Percentiles rank a stretch among this genome's conserved stretches.
Evolutionary conservation across 2,329 filamentous ascomycete species (phyloP).

Genomic region (Ploettnerulaceae sp.): DNA sequence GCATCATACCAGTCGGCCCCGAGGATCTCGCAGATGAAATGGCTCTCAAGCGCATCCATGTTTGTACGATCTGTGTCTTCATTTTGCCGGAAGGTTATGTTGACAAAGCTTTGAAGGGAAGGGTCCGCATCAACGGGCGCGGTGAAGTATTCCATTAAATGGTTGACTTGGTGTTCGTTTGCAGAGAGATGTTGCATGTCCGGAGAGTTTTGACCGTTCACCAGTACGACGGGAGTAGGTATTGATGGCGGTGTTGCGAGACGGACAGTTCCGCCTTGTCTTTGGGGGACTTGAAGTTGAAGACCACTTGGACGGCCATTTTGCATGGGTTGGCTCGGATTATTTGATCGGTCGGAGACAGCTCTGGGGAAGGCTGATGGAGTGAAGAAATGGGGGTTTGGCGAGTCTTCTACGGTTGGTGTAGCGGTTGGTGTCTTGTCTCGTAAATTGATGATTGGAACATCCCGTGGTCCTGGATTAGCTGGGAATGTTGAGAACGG

Average conservation of each 20-base stretch:
- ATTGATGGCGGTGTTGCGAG: constrained; percentile 53
- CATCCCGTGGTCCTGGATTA: constrained; percentile 47
- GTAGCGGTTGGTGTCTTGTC: constrained; percentile 39
- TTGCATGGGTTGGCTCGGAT: constrained; percentile 19
- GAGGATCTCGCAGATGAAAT: constrained; percentile 48
- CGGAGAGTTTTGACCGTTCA: constrained; percentile 40
- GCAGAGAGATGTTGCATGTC: constrained; percentile 31
- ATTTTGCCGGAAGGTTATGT: constrained; percentile 30
- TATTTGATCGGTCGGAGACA: constrained; percentile 11
- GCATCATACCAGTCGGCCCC: constrained; percentile 49
- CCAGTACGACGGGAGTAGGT: constrained; percentile 36
- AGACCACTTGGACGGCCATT: constrained; percentile 44
- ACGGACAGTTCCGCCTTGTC: constrained; percentile 54
- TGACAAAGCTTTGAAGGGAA: constrained; percentile 27
- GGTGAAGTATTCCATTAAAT: constrained; percentile 31
- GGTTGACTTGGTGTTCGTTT: constrained; percentile 20
- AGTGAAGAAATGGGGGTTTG: constrained; percentile 34
- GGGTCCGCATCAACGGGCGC: constrained; percentile 21
- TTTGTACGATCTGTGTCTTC: constrained; percentile 42
- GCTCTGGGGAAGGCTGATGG: constrained; percentile 7
- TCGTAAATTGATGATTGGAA: constrained; percentile 41
- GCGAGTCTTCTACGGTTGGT: constrained; percentile 40
- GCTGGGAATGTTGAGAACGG: constrained; percentile 67
- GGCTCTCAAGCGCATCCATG: constrained; percentile 50
- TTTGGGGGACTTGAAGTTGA: constrained; percentile 59